Conservation (phyloP, 495 filamentous ascomycete genomes). For the Pseudevernia furfuracea region DNA sequence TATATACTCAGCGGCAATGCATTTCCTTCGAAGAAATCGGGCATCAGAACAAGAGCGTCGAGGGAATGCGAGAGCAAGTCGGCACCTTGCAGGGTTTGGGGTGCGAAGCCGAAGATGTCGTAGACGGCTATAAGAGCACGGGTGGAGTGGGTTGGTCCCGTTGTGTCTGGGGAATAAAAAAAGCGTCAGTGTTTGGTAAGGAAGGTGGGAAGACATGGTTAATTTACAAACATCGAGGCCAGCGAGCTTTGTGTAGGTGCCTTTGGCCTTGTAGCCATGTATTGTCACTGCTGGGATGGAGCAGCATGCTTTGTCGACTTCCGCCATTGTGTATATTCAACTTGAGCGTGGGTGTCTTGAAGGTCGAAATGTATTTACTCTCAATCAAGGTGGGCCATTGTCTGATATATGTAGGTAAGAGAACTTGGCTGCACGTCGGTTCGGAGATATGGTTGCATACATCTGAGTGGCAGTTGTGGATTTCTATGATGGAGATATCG, state of each 20-base stretch:
- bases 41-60: constrained; percentile 37
- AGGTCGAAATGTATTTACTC: background rate
- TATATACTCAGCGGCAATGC: constrained; percentile 29
- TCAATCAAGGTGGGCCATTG: background rate
- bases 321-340: constrained; percentile 2
- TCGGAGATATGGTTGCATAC: too few relatives aligned
- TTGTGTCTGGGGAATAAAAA: constrained; percentile 33
- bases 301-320: constrained; percentile 16
- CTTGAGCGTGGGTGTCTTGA: background rate
- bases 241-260: constrained; percentile 53
- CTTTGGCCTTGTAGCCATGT: constrained; percentile 56
- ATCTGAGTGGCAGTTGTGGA: too few relatives aligned
- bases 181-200: background rate
- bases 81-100: constrained; percentile 49
- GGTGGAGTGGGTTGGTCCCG: constrained; percentile 33
- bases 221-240: constrained; percentile 61
- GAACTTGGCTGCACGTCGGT: background rate
- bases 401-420: background rate
- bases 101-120: constrained; percentile 48
- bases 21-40: constrained; percentile 42
- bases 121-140: constrained; percentile 44
- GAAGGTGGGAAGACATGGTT: background rate
- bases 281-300: constrained; percentile 17
- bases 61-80: constrained; percentile 40
- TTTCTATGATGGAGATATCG: too few relatives aligned